Evolutionary conservation across 805 yeast genomes (phyloP).

Genomic region (Myxozyma vanderwaltii): DNA sequence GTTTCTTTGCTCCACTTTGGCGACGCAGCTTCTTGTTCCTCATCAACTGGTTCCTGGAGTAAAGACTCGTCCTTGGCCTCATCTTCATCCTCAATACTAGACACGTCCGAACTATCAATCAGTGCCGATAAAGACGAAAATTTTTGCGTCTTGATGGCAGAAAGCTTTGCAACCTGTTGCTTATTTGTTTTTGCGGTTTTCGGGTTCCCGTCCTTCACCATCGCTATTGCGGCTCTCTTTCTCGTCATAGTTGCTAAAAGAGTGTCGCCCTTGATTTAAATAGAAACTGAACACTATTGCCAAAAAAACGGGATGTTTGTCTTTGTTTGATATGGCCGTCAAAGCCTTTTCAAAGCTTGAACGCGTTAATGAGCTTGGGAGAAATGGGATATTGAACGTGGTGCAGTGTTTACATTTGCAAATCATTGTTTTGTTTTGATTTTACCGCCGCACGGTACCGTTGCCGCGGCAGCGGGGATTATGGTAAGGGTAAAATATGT

Average conservation of each 20-base stretch:
- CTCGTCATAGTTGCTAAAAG: background rate
- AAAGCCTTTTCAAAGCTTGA: no score
- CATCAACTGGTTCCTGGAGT: background rate
- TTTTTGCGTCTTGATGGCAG: background rate
- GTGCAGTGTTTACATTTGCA: background rate
- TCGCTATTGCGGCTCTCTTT: background rate
- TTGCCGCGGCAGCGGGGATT: background rate
- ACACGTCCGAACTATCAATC: constrained; percentile 11
- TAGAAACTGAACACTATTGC: no score
- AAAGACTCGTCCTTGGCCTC: background rate
- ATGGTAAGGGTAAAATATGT: no score
- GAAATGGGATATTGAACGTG: background rate
- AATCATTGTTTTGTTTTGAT: background rate
- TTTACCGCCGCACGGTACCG: constrained; percentile 11
- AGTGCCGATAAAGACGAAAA: constrained; percentile 8
- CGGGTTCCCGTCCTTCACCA: background rate
- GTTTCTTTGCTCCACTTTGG: constrained; percentile 4
- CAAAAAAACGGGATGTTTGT: no score
- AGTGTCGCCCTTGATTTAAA: background rate
- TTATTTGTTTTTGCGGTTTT: background rate
- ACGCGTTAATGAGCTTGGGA: no score
- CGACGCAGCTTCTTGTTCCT: background rate
- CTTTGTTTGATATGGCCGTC: no score
- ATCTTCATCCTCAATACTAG: background rate
- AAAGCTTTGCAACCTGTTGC: background rate